Conservation (phyloP, 2,329 filamentous ascomycete genomes). For the Paecilomyces variotii region DNA sequence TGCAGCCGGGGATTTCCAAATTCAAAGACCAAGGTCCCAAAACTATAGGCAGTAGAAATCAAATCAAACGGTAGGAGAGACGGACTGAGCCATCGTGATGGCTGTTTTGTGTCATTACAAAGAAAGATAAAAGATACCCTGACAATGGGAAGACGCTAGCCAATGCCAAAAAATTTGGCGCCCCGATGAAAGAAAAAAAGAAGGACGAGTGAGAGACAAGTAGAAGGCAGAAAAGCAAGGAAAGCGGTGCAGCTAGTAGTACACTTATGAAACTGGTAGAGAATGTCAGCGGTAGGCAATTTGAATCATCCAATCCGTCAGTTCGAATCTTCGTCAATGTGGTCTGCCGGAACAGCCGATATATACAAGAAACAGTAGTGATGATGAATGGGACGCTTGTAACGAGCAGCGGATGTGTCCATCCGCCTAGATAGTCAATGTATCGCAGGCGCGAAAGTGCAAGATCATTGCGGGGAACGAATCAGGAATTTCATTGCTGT, state of each 20-base stretch:
- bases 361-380: background rate
- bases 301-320: background rate
- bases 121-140: background rate
- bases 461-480: background rate
- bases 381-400: background rate
- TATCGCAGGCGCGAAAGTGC: background rate
- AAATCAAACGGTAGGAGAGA: background rate
- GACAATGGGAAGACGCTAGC: background rate
- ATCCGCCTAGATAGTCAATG: background rate
- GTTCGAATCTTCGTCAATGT: background rate
- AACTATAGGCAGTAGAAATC: background rate
- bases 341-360: background rate
- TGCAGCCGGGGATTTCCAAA: background rate
- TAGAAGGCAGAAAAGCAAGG: background rate
- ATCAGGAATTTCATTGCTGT: slow-evolving; percentile 6
- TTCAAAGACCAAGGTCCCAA: background rate
- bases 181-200: background rate
- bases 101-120: background rate
- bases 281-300: background rate
- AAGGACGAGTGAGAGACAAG: background rate
- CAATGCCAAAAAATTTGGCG: background rate
- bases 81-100: background rate
- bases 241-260: background rate
- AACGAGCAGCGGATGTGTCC: background rate
- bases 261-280: background rate